Percentiles rank a stretch among this genome's conserved stretches.
phyloP scores from a whole-genome alignment of 768 basidiomycete genomes.

The Termitomyces sp. region DNA sequence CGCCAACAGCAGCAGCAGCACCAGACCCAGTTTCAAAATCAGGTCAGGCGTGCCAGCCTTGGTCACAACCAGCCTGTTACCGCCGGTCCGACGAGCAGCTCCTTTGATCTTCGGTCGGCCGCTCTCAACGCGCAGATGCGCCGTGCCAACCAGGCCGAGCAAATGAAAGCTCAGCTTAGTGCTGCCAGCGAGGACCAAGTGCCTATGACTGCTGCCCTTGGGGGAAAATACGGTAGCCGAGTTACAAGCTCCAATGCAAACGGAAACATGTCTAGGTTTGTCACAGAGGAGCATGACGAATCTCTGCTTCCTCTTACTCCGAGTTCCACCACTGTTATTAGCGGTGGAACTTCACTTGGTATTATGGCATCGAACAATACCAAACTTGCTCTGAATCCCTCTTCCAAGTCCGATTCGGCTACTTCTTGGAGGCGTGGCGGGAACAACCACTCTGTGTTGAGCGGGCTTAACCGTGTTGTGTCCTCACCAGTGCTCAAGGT shows the following conservation, averaged over 20 bases:
- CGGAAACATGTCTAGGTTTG: conserved; percentile 25
- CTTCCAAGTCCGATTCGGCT: conserved; percentile 80
- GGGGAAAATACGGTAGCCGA: conserved; percentile 73
- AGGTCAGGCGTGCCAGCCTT: conserved; percentile 42
- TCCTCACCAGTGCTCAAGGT: conserved; percentile 67
- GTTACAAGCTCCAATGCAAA: conserved; percentile 36
- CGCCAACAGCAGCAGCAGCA: conserved; percentile 46
- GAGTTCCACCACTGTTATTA: conserved; percentile 60
- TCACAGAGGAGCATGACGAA: conserved; percentile 37
- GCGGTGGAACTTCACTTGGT: conserved; percentile 69
- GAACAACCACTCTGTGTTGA: conserved; percentile 66
- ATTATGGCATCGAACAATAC: conserved; percentile 37
- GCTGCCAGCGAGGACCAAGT: conserved; percentile 50
- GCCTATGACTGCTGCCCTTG: conserved; percentile 78
- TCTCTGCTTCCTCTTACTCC: conserved; percentile 50
- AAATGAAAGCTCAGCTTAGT: conserved; percentile 55
- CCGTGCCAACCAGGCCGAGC: conserved; percentile 65
- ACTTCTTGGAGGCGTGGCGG: conserved; percentile 79
- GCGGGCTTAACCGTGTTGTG: conserved; percentile 50
- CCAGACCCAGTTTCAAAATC: conserved; percentile 32
- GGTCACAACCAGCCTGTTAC: conserved; percentile 57
- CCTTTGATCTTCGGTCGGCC: conserved; percentile 61
- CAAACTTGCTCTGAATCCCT: conserved; percentile 24
- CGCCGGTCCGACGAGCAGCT: conserved; percentile 61
- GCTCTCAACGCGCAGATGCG: conserved; percentile 55